A percentile compares a stretch with the other conserved stretches of the same genome.
phyloP scores from a whole-genome alignment of 2,329 filamentous ascomycete species.

The Ceratocystis cubensis region DNA sequence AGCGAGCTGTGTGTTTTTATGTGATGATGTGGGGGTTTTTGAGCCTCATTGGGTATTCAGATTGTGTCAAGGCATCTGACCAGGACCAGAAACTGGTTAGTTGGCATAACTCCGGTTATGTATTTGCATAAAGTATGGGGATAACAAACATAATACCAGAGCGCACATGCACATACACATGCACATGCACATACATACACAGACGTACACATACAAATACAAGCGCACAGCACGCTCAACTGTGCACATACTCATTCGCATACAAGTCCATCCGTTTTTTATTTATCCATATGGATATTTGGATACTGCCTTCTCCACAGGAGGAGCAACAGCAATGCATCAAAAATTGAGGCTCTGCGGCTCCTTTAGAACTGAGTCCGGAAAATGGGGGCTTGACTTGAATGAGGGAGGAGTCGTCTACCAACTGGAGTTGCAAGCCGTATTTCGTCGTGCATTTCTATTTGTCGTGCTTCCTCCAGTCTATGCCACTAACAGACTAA shows the following conservation, averaged over 20 bases:
- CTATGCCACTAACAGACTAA: background rate
- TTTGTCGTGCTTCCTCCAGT: background rate
- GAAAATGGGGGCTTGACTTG: background rate
- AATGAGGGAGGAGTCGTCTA: background rate
- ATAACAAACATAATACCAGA: too few relatives aligned
- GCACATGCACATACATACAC: background rate
- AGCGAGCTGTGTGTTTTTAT: background rate
- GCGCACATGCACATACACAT: background rate
- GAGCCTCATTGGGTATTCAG: background rate
- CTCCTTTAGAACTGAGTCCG: background rate
- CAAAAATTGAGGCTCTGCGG: slow-evolving; percentile 13
- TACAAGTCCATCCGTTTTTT: too few relatives aligned
- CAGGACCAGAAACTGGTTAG: background rate
- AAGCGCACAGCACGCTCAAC: background rate
- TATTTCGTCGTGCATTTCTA: background rate
- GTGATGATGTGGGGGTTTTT: background rate
- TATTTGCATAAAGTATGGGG: background rate
- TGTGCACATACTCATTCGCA: background rate
- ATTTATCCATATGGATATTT: background rate
- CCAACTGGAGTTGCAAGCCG: background rate
- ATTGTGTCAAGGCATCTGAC: background rate
- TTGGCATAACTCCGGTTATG: background rate
- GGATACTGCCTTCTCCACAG: background rate
- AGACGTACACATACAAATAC: background rate
- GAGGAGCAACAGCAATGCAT: slow-evolving; percentile 2